phyloP scores from a whole-genome alignment of 2,329 filamentous ascomycete species.

The Trichoderma koningii region DNA sequence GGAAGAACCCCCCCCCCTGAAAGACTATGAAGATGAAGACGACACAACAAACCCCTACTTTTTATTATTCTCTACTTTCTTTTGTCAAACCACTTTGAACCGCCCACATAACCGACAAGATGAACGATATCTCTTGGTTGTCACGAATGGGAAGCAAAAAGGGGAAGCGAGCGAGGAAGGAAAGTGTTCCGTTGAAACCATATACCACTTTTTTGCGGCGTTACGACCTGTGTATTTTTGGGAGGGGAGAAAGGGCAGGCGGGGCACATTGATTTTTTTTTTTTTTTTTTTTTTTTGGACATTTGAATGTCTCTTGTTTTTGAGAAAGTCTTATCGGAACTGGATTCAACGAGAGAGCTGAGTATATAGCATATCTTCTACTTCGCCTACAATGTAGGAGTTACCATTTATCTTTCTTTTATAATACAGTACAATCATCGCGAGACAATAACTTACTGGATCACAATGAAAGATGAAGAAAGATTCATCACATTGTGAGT shows the following conservation, averaged over 20 bases:
- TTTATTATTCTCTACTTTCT: slow-evolving; percentile 15
- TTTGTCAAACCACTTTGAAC: slow-evolving; percentile 6
- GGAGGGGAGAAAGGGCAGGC: neutral
- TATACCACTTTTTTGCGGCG: too few relatives aligned
- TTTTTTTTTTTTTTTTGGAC: too few relatives aligned
- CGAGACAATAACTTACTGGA: neutral
- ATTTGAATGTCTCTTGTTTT: slow-evolving; percentile 2
- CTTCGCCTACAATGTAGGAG: neutral
- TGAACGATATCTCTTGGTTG: neutral
- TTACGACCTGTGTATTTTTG: too few relatives aligned
- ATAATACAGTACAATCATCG: slow-evolving; percentile 8
- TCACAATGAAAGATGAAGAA: too few relatives aligned
- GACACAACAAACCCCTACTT: slow-evolving; percentile 21
- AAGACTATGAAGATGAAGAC: slow-evolving; percentile 13
- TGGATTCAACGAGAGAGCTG: slow-evolving; percentile 18
- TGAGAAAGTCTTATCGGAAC: slow-evolving; percentile 19
- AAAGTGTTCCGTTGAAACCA: too few relatives aligned
- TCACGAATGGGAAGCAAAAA: neutral
- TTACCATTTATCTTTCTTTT: slow-evolving; percentile 13
- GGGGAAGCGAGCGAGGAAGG: too few relatives aligned
- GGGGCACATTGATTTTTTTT: slow-evolving; percentile 25
- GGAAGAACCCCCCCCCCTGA: too few relatives aligned
- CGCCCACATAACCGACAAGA: neutral
- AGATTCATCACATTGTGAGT: too few relatives aligned
- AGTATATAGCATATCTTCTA: too few relatives aligned